Conservation (phyloP, 345 rosid species). For the Acer saccharum region DNA sequence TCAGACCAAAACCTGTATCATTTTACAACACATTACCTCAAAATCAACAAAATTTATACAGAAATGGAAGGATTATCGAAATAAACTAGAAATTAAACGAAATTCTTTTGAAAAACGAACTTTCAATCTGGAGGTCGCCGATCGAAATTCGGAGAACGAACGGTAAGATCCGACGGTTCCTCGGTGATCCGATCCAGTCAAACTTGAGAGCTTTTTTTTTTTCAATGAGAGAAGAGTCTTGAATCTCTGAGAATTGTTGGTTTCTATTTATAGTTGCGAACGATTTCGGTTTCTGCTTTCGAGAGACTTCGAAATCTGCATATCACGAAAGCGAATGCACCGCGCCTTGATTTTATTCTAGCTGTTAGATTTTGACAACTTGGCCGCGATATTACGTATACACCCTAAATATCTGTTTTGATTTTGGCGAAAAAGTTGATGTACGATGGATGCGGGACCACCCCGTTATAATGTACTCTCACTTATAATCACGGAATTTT, state of each 20-base stretch:
- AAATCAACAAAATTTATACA: background rate
- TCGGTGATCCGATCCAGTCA: slow-evolving; percentile 12
- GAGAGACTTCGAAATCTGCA: slow-evolving; percentile 27
- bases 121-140: slow-evolving; percentile 43
- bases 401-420: slow-evolving; percentile 2
- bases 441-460: background rate
- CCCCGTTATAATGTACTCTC: background rate
- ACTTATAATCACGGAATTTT: no score
- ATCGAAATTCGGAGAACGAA: slow-evolving; percentile 17
- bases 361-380: background rate
- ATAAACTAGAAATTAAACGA: slow-evolving; percentile 2
- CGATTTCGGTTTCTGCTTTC: slow-evolving; percentile 13
- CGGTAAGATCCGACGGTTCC: background rate
- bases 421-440: background rate
- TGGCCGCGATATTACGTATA: background rate
- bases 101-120: slow-evolving; percentile 49
- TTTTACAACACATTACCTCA: slow-evolving; percentile 24
- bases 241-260: no score
- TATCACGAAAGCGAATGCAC: slow-evolving; percentile 19
- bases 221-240: no score
- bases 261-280: slow-evolving; percentile 5
- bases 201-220: background rate
- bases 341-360: background rate
- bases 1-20: slow-evolving; percentile 9
- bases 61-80: slow-evolving; percentile 11